Evolutionary conservation across 495 filamentous ascomycete genomes (phyloP).

Genomic region (Annulohypoxylon nitens): DNA sequence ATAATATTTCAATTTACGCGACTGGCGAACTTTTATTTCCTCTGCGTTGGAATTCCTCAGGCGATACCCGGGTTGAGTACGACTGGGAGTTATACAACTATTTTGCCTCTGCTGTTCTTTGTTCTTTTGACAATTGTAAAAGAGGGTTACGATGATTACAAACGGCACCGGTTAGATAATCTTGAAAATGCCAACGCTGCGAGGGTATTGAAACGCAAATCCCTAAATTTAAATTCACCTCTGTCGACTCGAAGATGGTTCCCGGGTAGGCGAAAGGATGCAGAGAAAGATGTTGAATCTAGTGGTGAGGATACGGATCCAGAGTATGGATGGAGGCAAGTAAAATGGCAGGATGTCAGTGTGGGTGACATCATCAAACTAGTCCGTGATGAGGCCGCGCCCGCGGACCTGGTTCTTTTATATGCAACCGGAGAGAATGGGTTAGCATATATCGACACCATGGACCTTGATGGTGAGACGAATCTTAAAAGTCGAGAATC

Average conservation of each 20-base stretch:
- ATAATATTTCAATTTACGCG: conserved; percentile 91
- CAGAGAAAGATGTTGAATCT: conserved; percentile 6
- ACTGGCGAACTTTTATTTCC: conserved; percentile 91
- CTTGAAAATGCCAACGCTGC: conserved; percentile 81
- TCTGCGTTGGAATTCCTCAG: conserved; percentile 87
- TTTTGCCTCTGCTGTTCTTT: conserved; percentile 85
- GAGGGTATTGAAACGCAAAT: conserved; percentile 62
- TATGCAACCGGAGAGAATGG: conserved; percentile 81
- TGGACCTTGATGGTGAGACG: conserved; percentile 96
- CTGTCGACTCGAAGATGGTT: conserved; percentile 41
- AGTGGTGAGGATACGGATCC: conserved; percentile 43
- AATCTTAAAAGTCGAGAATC: conserved; percentile 78
- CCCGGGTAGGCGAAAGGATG: conserved; percentile 15
- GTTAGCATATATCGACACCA: conserved; percentile 89
- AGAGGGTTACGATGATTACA: conserved; percentile 90
- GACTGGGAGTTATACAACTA: conserved; percentile 89
- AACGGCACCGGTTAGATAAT: conserved; percentile 86
- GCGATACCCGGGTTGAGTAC: conserved; percentile 91
- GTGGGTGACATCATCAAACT: conserved; percentile 88
- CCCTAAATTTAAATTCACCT: background rate
- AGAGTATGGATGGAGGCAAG: conserved; percentile 67
- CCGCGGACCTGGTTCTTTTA: conserved; percentile 83
- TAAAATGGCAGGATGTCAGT: conserved; percentile 82
- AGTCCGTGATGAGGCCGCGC: conserved; percentile 79
- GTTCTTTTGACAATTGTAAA: conserved; percentile 89